Percentiles rank a stretch among this genome's conserved stretches.
phyloP scores from a whole-genome alignment of 495 filamentous ascomycete genomes.

The Alectoria sarmentosa region DNA sequence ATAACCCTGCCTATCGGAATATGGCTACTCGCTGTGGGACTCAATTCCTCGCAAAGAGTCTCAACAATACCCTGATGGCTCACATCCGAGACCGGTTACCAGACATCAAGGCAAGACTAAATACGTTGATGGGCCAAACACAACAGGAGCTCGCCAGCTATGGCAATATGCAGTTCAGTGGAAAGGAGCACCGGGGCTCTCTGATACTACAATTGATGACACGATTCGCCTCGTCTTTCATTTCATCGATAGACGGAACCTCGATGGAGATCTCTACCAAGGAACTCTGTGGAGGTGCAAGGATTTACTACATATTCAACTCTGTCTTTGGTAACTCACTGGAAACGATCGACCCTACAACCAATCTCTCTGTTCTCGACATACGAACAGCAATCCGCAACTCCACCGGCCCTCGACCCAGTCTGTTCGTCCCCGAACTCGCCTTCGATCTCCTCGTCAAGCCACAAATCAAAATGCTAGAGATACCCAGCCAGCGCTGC shows the following conservation, averaged over 20 bases:
- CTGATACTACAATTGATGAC: conserved; percentile 98
- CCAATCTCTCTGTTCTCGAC: conserved; percentile 90
- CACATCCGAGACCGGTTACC: conserved; percentile 94
- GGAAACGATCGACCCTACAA: conserved; percentile 91
- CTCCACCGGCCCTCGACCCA: conserved; percentile 92
- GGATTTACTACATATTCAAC: conserved; percentile 99
- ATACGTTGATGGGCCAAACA: conserved; percentile 98
- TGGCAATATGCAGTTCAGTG: conserved; percentile 95
- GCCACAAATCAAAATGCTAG: conserved; percentile 94
- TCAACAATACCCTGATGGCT: conserved; percentile 90
- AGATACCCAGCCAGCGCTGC: conserved; percentile 91
- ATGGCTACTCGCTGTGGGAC: conserved; percentile 93
- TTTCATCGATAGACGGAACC: conserved; percentile 96
- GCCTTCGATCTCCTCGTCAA: conserved; percentile 97
- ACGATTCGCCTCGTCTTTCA: conserved; percentile 94
- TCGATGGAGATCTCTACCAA: conserved; percentile 98
- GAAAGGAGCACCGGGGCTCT: conserved; percentile 92
- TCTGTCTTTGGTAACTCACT: conserved; percentile 97
- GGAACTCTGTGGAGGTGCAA: conserved; percentile 91
- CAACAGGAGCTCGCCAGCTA: conserved; percentile 98
- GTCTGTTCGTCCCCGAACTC: conserved; percentile 93
- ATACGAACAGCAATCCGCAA: conserved; percentile 98
- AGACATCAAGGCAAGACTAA: conserved; percentile 95
- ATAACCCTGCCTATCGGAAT: conserved; percentile 94
- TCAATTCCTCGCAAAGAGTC: conserved; percentile 87